phyloP scores from a whole-genome alignment of 768 basidiomycete species.

The Lactifluus echinatus region DNA sequence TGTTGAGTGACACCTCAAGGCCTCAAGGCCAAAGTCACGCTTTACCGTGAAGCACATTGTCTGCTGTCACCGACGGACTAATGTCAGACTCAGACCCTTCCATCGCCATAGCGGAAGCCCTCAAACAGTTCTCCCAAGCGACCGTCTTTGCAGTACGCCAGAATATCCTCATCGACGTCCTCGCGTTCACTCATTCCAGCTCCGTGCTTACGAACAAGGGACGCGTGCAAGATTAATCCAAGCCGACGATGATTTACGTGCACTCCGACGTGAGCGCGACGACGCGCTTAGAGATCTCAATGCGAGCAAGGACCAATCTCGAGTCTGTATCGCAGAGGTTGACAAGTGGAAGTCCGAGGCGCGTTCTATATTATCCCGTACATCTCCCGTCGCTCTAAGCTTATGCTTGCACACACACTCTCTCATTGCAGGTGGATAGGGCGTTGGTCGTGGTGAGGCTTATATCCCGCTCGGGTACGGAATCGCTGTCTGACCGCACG shows the following conservation, averaged over 20 bases:
- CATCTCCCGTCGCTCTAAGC: neutral
- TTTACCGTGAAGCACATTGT: no score
- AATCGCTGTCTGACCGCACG: no score
- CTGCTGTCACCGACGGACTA: no score
- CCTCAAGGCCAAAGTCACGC: no score
- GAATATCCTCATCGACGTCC: neutral
- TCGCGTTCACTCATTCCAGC: constrained; percentile 7
- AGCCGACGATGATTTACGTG: constrained; percentile 15
- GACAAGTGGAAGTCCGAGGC: constrained; percentile 20
- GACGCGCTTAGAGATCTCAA: constrained; percentile 14
- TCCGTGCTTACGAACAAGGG: constrained; percentile 17
- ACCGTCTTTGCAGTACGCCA: constrained; percentile 33
- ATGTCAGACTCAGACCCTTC: constrained; percentile 24
- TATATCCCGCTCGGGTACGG: no score
- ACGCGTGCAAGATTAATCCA: constrained; percentile 11
- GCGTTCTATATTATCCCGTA: neutral
- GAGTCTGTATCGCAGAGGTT: constrained; percentile 7
- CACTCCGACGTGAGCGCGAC: constrained; percentile 16
- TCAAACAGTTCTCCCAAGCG: constrained; percentile 34
- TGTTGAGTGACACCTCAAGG: no score
- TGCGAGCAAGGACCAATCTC: constrained; percentile 6
- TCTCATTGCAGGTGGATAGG: constrained; percentile 8
- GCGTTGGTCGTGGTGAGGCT: neutral
- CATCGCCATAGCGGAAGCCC: constrained; percentile 34
- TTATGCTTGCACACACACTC: neutral